Conservation (phyloP, 2,329 filamentous ascomycete genomes). For the Neocatenulostroma microsporum region DNA sequence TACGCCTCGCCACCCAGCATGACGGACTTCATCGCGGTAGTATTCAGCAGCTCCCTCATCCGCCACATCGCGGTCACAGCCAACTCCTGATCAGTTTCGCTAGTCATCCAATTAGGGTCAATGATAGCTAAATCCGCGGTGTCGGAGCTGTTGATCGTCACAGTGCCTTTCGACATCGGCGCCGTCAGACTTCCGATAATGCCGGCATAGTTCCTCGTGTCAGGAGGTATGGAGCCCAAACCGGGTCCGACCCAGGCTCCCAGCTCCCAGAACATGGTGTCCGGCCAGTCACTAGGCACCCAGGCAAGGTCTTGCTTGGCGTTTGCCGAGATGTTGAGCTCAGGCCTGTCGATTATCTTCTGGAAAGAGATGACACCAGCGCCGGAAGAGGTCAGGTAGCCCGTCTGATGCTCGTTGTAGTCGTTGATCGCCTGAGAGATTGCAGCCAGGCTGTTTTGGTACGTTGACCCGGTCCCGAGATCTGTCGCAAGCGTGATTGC, state of each 20-base stretch:
- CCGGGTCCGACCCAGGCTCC: conserved; percentile 15
- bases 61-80: conserved; percentile 29
- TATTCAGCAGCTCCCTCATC: conserved; percentile 21
- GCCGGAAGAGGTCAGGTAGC: conserved; percentile 11
- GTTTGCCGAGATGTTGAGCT: conserved; percentile 13
- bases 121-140: conserved; percentile 25
- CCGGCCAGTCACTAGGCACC: conserved; percentile 25
- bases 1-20: conserved; percentile 22
- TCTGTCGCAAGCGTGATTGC: conserved; percentile 15
- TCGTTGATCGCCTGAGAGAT: conserved; percentile 8
- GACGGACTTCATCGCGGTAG: conserved; percentile 18
- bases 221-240: conserved; percentile 17
- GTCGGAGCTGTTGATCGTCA: conserved; percentile 27
- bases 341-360: conserved; percentile 19
- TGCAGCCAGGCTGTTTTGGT: conserved; percentile 10
- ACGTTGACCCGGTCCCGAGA: conserved; percentile 10
- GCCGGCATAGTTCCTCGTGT: conserved; percentile 27
- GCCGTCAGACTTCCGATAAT: conserved; percentile 26
- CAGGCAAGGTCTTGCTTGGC: conserved; percentile 2
- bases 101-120: conserved; percentile 31
- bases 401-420: conserved; percentile 11
- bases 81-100: conserved; percentile 26
- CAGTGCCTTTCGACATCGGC: conserved; percentile 29
- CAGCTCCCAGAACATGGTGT: conserved; percentile 14
- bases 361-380: conserved; percentile 21